phyloP scores from a whole-genome alignment of 1,284 basidiomycete genomes.

The Stygiomarasmius scandens region DNA sequence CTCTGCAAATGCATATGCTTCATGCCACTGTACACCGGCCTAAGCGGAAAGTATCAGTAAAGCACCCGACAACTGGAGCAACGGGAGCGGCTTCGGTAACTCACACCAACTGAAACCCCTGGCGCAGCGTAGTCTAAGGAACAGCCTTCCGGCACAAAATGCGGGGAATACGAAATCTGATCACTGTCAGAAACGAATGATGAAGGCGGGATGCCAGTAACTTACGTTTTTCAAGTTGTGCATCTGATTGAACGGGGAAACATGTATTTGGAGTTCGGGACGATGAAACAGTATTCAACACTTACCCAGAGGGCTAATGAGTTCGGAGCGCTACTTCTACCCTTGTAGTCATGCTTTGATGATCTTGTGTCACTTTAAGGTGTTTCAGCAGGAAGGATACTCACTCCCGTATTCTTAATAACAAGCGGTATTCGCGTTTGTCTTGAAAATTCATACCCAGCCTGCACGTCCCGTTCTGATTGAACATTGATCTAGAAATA shows the following conservation, averaged over 20 bases:
- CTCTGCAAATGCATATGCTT: conserved; percentile 43
- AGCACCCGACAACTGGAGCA: too few relatives aligned
- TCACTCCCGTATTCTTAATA: conserved; percentile 53
- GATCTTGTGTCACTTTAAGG: background rate
- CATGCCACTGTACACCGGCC: conserved; percentile 45
- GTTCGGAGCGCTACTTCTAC: conserved; percentile 43
- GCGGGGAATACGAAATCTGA: conserved; percentile 35
- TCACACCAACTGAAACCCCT: conserved; percentile 40
- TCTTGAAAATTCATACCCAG: conserved; percentile 44
- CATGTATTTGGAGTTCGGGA: background rate
- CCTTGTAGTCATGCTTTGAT: conserved; percentile 47
- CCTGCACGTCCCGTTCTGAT: conserved; percentile 38
- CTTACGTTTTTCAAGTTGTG: conserved; percentile 41
- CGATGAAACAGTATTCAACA: too few relatives aligned
- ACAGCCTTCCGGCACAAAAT: conserved; percentile 41
- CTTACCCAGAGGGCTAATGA: conserved; percentile 46
- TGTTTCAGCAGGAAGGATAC: background rate
- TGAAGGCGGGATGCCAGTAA: too few relatives aligned
- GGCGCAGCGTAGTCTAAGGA: conserved; percentile 16
- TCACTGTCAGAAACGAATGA: too few relatives aligned
- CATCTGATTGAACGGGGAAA: conserved; percentile 29
- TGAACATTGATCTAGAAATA: conserved; percentile 45
- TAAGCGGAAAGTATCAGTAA: too few relatives aligned
- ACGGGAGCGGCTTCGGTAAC: too few relatives aligned
- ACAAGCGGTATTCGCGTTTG: conserved; percentile 42